phyloP scores from a whole-genome alignment of 2,329 filamentous ascomycete species.

The Arthroderma sp. region DNA sequence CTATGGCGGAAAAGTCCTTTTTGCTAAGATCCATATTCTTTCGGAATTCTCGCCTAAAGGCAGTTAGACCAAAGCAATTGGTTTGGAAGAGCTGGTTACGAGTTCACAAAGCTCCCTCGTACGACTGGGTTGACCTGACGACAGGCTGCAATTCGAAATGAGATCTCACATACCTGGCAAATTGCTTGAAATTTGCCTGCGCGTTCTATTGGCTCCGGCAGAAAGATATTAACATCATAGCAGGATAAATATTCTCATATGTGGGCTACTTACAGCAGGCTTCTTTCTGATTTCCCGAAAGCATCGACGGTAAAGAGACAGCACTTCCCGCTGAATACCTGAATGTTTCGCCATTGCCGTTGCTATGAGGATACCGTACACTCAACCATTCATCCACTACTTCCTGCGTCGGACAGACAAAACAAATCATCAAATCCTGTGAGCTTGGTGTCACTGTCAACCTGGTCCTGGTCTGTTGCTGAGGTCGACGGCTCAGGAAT shows the following conservation, averaged over 20 bases:
- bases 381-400: no score
- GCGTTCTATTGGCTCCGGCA: constrained; percentile 20
- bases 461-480: no score
- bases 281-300: constrained; percentile 71
- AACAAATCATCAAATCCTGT: no score
- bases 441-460: no score
- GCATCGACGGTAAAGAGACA: constrained; percentile 75
- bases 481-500: no score
- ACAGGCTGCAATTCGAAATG: neutral
- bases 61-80: constrained; percentile 2
- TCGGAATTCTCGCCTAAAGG: constrained; percentile 57
- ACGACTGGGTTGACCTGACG: neutral
- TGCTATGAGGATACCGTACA: no score
- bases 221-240: neutral
- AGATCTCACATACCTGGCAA: constrained; percentile 24
- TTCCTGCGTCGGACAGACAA: no score
- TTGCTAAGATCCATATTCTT: constrained; percentile 57
- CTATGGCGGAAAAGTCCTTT: constrained; percentile 74
- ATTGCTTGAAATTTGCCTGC: constrained; percentile 28
- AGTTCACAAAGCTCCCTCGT: neutral
- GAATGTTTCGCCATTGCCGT: constrained; percentile 38
- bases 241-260: neutral
- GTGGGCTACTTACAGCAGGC: constrained; percentile 45
- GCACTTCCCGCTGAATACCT: constrained; percentile 79
- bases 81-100: no score